phyloP scores from a whole-genome alignment of 2,329 filamentous ascomycete genomes.

The Cadophora malorum region DNA sequence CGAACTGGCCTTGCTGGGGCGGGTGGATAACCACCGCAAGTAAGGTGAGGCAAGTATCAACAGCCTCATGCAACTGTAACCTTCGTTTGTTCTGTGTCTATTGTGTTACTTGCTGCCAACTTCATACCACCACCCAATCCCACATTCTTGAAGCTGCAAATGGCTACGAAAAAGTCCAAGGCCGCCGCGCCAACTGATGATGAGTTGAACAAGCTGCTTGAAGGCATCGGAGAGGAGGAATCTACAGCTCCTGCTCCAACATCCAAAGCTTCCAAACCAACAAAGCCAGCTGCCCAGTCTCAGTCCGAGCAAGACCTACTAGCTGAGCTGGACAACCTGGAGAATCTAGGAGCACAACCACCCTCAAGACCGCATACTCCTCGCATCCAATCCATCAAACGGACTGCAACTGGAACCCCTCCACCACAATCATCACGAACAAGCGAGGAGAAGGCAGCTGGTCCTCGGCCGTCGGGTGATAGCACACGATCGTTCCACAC shows the following conservation, averaged over 20 bases:
- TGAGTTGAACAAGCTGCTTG: slow-evolving; percentile 70
- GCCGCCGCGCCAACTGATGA: slow-evolving; percentile 60
- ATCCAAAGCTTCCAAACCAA: slow-evolving; percentile 43
- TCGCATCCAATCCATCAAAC: slow-evolving; percentile 64
- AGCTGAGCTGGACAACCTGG: slow-evolving; percentile 89
- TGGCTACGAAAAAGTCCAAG: slow-evolving; percentile 68
- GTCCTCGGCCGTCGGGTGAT: slow-evolving; percentile 75
- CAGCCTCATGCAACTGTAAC: slow-evolving; percentile 5
- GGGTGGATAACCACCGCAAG: slow-evolving; percentile 6
- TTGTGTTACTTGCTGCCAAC: slow-evolving; percentile 12
- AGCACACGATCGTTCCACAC: slow-evolving; percentile 75
- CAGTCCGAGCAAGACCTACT: slow-evolving; percentile 73
- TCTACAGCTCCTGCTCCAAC: slow-evolving; percentile 55
- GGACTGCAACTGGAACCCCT: slow-evolving; percentile 56
- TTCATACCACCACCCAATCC: slow-evolving; percentile 12
- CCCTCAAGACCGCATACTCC: slow-evolving; percentile 82
- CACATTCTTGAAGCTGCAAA: slow-evolving; percentile 44
- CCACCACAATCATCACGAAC: slow-evolving; percentile 58
- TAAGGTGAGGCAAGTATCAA: not conserved
- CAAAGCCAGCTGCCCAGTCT: slow-evolving; percentile 45
- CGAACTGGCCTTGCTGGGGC: slow-evolving; percentile 10
- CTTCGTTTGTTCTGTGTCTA: not conserved
- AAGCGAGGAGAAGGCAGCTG: slow-evolving; percentile 67
- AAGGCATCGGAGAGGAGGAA: slow-evolving; percentile 62
- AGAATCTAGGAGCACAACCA: slow-evolving; percentile 72